Percentiles rank a stretch among this genome's conserved stretches.
Evolutionary conservation across 371 early-diverging fungal genomes (phyloP).

Genomic region (Phascolomyces articulosus): DNA sequence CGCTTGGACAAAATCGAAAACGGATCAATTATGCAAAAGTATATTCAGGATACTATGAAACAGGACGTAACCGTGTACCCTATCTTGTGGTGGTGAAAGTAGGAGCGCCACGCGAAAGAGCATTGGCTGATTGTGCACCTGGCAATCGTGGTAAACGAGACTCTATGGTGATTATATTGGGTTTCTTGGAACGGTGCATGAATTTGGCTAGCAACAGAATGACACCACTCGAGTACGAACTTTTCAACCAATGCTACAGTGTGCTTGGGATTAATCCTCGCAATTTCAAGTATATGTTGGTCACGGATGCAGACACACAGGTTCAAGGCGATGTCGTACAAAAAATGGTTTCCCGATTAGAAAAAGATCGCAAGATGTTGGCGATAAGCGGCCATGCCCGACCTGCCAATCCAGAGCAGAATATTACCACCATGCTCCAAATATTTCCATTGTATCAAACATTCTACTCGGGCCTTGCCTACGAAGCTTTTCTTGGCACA

Average conservation of each 20-base stretch:
- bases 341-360: conserved; percentile 34
- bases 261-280: conserved; percentile 51
- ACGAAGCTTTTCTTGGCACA: conserved; percentile 45
- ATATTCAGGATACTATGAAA: conserved; percentile 49
- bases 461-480: conserved; percentile 43
- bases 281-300: conserved; percentile 48
- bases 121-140: conserved; percentile 14
- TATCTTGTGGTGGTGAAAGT: conserved; percentile 49
- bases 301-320: conserved; percentile 50
- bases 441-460: conserved; percentile 49
- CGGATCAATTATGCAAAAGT: conserved; percentile 45
- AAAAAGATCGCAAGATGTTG: conserved; percentile 38
- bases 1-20: conserved; percentile 35
- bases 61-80: conserved; percentile 50
- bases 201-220: conserved; percentile 41
- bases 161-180: conserved; percentile 38
- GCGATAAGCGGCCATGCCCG: conserved; percentile 54
- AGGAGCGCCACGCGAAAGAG: conserved; percentile 33
- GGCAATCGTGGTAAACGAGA: conserved; percentile 56
- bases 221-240: conserved; percentile 48
- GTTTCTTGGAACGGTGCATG: conserved; percentile 53
- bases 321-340: conserved; percentile 39
- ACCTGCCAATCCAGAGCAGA: conserved; percentile 51
- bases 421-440: conserved; percentile 50
- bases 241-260: conserved; percentile 50